A percentile compares a stretch with the other conserved stretches of the same genome.
Conservation (phyloP, 805 yeast genomes). For the Candida qinlingensis region DNA sequence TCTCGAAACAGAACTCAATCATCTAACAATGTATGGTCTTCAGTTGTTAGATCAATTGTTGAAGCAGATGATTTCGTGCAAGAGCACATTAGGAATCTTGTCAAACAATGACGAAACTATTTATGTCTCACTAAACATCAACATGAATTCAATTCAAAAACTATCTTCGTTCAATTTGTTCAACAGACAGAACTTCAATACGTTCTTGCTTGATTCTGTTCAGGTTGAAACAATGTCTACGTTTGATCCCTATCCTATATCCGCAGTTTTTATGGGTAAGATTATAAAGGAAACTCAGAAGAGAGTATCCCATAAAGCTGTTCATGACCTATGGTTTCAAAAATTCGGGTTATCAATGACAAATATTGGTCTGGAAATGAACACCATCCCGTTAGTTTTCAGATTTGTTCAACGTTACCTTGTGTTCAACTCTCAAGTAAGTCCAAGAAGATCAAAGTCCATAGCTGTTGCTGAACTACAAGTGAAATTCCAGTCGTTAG, state of each 20-base stretch:
- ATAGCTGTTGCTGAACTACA: not conserved
- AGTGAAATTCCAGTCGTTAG: not conserved
- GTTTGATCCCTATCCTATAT: not conserved
- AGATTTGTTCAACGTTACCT: not conserved
- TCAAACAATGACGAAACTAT: not conserved
- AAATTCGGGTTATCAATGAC: not conserved
- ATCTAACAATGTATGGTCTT: not conserved
- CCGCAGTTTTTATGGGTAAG: not conserved
- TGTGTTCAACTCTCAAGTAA: not conserved
- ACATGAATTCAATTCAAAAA: not conserved
- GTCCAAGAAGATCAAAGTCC: not conserved
- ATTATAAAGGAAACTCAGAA: not conserved
- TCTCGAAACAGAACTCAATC: too few species aligned
- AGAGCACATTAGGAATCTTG: not conserved
- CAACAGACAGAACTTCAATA: not conserved
- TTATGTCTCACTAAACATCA: not conserved
- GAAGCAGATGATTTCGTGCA: not conserved
- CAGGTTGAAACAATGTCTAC: not conserved
- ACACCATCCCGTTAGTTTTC: not conserved
- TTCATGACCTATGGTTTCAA: too few species aligned
- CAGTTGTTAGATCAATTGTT: not conserved
- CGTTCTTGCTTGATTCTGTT: not conserved
- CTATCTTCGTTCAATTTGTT: not conserved
- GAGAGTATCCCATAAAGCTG: not conserved
- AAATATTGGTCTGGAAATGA: not conserved